Conservation (phyloP, 2,329 filamentous ascomycete species). For the Apiospora saccharicola region DNA sequence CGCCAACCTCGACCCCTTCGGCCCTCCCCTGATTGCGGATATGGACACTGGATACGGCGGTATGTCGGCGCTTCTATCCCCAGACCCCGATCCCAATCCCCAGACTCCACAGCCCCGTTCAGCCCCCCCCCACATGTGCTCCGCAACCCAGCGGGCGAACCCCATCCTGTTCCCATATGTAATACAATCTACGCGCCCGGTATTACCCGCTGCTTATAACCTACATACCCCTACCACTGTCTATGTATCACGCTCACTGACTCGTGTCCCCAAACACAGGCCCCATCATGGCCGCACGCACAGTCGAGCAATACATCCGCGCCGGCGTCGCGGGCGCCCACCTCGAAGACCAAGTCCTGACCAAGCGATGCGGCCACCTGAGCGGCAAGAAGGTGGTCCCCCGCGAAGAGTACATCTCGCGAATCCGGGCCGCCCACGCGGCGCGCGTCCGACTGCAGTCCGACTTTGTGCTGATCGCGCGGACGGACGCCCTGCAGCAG, state of each 20-base stretch:
- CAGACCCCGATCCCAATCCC: conserved; percentile 10
- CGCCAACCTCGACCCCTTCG: conserved; percentile 55
- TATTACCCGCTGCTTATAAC: not conserved
- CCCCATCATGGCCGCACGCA: conserved; percentile 47
- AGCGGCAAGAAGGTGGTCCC: conserved; percentile 66
- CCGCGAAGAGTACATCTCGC: conserved; percentile 56
- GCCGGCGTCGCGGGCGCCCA: conserved; percentile 55
- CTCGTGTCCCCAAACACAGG: conserved; percentile 34
- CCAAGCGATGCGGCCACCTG: conserved; percentile 72
- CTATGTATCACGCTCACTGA: not conserved
- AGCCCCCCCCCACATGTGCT: not conserved
- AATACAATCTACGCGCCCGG: not conserved
- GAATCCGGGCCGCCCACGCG: conserved; percentile 62
- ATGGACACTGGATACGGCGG: conserved; percentile 63
- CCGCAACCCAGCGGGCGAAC: not conserved
- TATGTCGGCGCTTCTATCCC: conserved; percentile 33
- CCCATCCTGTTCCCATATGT: too few relatives aligned
- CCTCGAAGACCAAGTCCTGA: conserved; percentile 51
- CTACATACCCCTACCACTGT: not conserved
- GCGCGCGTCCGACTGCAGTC: conserved; percentile 55
- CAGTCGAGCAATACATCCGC: conserved; percentile 59
- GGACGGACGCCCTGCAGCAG: conserved; percentile 67
- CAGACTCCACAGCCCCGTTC: not conserved
- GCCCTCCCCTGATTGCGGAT: conserved; percentile 58
- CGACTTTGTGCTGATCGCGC: conserved; percentile 70